phyloP scores from a whole-genome alignment of 2,329 filamentous ascomycete genomes.

The Pyrenochaeta sp. region DNA sequence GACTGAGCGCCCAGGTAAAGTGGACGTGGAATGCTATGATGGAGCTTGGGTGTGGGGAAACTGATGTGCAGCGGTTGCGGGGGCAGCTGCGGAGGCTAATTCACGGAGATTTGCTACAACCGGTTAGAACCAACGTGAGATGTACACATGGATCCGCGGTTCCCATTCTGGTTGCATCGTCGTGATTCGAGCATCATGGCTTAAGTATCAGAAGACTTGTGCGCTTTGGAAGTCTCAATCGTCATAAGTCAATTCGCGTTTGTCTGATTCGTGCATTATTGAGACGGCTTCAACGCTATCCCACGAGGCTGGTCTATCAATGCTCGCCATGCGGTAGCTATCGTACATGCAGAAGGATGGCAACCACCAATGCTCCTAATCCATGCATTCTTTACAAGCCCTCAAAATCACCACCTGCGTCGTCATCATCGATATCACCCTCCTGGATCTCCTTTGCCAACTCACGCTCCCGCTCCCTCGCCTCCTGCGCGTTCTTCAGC shows the following conservation, averaged over 20 bases:
- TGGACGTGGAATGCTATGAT: constrained; percentile 8
- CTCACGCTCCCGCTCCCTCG: constrained; percentile 94
- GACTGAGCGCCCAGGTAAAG: constrained; percentile 16
- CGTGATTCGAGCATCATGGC: background rate
- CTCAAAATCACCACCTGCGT: constrained; percentile 94
- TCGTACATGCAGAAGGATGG: constrained; percentile 24
- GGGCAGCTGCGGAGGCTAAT: constrained; percentile 33
- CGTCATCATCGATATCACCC: constrained; percentile 94
- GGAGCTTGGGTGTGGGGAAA: constrained; percentile 9
- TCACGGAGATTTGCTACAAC: constrained; percentile 34
- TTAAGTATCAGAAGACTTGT: no score
- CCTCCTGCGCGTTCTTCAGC: constrained; percentile 97
- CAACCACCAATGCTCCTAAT: constrained; percentile 4
- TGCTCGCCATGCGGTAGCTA: constrained; percentile 28
- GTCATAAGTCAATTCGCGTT: constrained; percentile 4
- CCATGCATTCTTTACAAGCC: constrained; percentile 71
- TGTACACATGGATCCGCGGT: constrained; percentile 22
- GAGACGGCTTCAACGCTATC: constrained; percentile 17
- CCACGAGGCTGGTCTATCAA: constrained; percentile 29
- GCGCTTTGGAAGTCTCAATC: background rate
- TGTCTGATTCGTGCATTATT: constrained; percentile 35
- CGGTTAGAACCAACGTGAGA: constrained; percentile 28
- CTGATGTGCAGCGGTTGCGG: constrained; percentile 15
- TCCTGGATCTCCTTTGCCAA: constrained; percentile 99
- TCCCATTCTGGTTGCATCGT: background rate